Evolutionary conservation across 2,329 filamentous ascomycete species (phyloP), one percentile per base, ranked within the genome.

Genomic region (Xylariaceae sp.): DNA sequence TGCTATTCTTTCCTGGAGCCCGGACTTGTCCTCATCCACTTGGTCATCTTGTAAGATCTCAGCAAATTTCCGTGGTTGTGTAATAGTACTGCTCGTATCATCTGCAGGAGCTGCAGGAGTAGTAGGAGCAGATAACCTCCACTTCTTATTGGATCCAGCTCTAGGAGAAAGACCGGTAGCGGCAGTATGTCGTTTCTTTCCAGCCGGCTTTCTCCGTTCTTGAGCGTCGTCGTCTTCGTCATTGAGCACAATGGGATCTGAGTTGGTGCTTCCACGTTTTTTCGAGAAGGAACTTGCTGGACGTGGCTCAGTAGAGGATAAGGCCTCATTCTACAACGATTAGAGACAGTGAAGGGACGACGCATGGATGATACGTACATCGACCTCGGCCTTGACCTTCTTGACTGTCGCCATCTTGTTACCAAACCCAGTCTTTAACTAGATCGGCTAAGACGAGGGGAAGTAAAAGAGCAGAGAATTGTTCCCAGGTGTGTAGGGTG

Each of bases 231-330:
- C 26, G 24, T 40, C 26, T 14, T 56, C 36, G 28, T 45, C 37
- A 11, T 46, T 26, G 4, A 52, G 33, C 2, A 52, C 34, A n/a
- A 46, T 52, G 9, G 47, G 47, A 34, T 56, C 6, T 4, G 17
- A 17, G 12, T 14, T 28, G 3, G 26, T 41, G 6, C 31, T 39
- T 17, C 4, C 6, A 28, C 9, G 2, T 12, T n/a, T 4, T 3
- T 37, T 33, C 7, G 16, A 8, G 24, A 7, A 4, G 5, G 17
- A 14, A 7, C 1, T 21, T 33, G n/a, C 4, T 1, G 26, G 17
- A 6, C 12, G 19, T n/a, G 3, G 21, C 24, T n/a, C 19, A n/a
- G n/a, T n/a, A n/a, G n/a, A 17, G 24, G 17, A 19, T 17, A 26
- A 12, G 12, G n/a, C 11, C 19, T 4, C 21, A 12, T 11, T 26